These are phyloP conservation scores for Talaromyces pinophilus DNA, from an alignment of 2,329 filamentous ascomycete genomes.

Conservation along the genomic window DNA sequence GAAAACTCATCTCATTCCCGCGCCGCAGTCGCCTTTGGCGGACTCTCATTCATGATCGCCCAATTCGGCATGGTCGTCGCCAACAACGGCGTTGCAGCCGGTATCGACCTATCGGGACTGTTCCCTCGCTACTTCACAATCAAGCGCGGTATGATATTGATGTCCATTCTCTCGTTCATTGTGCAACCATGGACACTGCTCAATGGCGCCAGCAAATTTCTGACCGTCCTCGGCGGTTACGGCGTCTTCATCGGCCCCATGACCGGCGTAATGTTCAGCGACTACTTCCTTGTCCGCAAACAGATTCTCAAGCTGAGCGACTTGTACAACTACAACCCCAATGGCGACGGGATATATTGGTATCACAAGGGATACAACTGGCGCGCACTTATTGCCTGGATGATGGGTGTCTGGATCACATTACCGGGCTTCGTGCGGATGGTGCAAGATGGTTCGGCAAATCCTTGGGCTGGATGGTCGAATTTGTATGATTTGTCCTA, in stretches of 20 bases:
- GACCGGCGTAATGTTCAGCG: constrained; percentile 13
- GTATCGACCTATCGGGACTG: constrained; percentile 14
- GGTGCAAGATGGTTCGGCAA: neutral
- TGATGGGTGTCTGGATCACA: constrained; percentile 12
- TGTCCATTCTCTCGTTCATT: constrained; percentile 13
- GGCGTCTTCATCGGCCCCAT: constrained; percentile 9
- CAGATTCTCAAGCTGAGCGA: constrained; percentile 14
- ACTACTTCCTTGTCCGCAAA: constrained; percentile 15
- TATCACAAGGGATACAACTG: constrained; percentile 15
- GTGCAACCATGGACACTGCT: constrained; percentile 19
- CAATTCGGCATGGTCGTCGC: constrained; percentile 13
- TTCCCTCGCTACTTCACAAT: constrained; percentile 20
- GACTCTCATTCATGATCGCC: constrained; percentile 6
- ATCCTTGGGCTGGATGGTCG: constrained; percentile 10
- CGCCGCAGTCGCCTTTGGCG: constrained; percentile 11
- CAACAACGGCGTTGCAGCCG: constrained; percentile 16
- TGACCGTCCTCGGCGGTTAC: constrained; percentile 17
- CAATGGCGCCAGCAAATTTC: constrained; percentile 5
- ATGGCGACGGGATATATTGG: constrained; percentile 5
- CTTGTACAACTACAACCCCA: constrained; percentile 3
- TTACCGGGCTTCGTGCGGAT: constrained; percentile 3
- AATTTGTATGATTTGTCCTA: constrained; percentile 16
- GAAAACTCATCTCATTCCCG: constrained; percentile 12
- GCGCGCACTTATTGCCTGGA: constrained; percentile 16
- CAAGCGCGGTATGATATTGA: constrained; percentile 14